These are phyloP conservation scores for Nymphaea thermarum DNA, from an alignment of 164 flowering plant genomes.

Conservation along the genomic window DNA sequence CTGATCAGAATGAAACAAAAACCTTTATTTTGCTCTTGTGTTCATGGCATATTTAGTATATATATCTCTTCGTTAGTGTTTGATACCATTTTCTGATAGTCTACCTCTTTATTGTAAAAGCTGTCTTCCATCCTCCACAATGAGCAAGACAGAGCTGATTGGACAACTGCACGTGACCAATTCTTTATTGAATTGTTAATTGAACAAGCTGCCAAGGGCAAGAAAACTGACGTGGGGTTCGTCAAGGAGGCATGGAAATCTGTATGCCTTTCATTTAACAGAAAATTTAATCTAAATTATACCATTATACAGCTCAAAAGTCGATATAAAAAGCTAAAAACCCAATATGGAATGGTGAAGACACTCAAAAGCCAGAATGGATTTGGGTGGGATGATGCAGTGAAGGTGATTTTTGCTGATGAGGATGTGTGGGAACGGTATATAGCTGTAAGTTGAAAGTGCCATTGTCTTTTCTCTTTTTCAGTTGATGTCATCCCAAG, in stretches of 20 bases:
- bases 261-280: neutral
- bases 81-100: no score
- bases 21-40: no score
- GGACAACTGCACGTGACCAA: neutral
- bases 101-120: neutral
- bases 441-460: neutral
- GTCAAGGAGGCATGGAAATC: neutral
- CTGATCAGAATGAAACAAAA: no score
- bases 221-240: neutral
- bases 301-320: neutral
- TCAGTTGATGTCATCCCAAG: neutral
- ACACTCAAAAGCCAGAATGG: neutral
- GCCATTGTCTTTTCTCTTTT: neutral
- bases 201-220: slow-evolving; percentile 1
- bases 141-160: neutral
- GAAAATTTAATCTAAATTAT: neutral
- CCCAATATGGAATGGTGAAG: neutral
- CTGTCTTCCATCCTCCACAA: neutral
- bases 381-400: slow-evolving; percentile 1
- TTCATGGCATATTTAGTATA: no score
- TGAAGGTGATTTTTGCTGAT: neutral
- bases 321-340: neutral
- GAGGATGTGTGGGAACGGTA: neutral
- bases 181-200: neutral
- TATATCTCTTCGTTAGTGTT: no score